Conservation (phyloP, 768 basidiomycete species). For the Boletus coccyginus region DNA sequence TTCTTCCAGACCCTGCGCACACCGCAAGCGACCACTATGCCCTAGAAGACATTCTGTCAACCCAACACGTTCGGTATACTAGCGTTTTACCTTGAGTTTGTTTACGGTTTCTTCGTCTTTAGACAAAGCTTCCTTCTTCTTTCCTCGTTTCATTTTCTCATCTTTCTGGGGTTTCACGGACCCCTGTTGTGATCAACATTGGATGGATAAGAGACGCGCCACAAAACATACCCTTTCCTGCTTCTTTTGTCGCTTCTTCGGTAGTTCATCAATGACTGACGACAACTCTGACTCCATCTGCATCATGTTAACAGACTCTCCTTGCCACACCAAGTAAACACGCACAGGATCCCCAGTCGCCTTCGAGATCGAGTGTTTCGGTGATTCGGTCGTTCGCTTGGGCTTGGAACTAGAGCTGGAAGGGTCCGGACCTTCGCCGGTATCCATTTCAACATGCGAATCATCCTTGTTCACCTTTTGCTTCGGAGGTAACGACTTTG, state of each 20-base stretch:
- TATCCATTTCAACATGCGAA: constrained; percentile 13
- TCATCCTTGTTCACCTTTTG: constrained; percentile 4
- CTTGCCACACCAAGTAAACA: background rate
- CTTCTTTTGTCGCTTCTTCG: constrained; percentile 45
- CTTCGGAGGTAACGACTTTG: constrained; percentile 8
- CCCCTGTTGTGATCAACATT: constrained; percentile 11
- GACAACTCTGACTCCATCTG: constrained; percentile 51
- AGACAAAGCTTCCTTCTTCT: constrained; percentile 34
- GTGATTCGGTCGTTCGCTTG: background rate
- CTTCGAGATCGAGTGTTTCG: constrained; percentile 4
- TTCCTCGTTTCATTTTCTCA: constrained; percentile 28
- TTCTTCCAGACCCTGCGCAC: constrained; percentile 76
- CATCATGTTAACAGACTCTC: constrained; percentile 22
- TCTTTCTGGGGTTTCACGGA: constrained; percentile 21
- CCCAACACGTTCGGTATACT: background rate
- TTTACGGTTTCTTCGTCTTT: constrained; percentile 77
- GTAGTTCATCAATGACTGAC: constrained; percentile 54
- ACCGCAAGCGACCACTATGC: constrained; percentile 70
- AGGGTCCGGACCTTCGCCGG: constrained; percentile 1
- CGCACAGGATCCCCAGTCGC: constrained; percentile 21
- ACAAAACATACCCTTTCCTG: constrained; percentile 34
- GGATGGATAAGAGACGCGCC: background rate
- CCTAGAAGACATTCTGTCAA: constrained; percentile 35
- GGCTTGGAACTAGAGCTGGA: constrained; percentile 11
- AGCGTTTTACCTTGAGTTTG: constrained; percentile 57